Evolutionary conservation across 345 rosid genomes (phyloP).

Genomic region (Microcos paniculata): DNA sequence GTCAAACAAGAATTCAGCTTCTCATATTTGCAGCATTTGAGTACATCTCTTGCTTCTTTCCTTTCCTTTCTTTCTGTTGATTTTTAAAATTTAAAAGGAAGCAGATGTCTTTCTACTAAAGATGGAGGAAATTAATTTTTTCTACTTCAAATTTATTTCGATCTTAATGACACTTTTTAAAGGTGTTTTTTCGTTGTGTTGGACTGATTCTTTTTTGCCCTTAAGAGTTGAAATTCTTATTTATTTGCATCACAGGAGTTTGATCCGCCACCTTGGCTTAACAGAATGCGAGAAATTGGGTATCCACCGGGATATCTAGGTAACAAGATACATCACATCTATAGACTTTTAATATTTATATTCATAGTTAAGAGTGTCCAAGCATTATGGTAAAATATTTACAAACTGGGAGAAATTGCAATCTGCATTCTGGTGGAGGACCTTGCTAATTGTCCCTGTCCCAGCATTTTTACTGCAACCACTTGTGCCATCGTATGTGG

Average conservation of each 20-base stretch:
- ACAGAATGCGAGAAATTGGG: conserved; percentile 95
- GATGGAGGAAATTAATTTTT: neutral
- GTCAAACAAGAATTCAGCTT: neutral
- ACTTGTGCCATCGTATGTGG: neutral
- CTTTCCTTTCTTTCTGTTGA: neutral
- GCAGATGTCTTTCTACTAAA: neutral
- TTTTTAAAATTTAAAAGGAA: neutral
- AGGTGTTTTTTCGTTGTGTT: neutral
- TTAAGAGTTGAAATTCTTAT: neutral
- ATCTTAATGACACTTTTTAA: neutral
- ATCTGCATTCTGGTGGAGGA: neutral
- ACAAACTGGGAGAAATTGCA: neutral
- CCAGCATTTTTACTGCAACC: neutral
- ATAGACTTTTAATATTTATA: neutral
- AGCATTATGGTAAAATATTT: neutral
- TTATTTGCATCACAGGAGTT: conserved; percentile 52
- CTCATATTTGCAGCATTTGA: neutral
- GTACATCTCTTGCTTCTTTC: no score
- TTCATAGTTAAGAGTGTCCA: neutral
- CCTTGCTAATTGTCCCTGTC: neutral
- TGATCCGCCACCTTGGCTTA: conserved; percentile 99
- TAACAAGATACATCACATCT: conserved; percentile 16
- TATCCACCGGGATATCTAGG: conserved; percentile 97
- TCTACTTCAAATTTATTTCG: neutral
- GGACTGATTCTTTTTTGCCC: neutral